phyloP scores from a whole-genome alignment of 805 yeast species.

The Starmerella davenportii region DNA sequence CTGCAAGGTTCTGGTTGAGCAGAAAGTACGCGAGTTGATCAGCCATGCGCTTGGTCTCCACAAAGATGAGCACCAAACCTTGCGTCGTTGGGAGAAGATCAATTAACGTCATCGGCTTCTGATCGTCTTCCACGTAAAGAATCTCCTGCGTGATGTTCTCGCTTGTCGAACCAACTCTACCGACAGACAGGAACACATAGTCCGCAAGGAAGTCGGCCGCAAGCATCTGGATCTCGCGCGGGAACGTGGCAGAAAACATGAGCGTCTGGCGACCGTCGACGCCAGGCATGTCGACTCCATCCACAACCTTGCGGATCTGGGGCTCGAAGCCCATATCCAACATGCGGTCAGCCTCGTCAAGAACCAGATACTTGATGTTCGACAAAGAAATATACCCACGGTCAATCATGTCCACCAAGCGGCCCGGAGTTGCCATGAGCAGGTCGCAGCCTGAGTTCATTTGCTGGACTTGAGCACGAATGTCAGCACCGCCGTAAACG shows the following conservation, averaged over 20 bases:
- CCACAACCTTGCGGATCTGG: conserved; percentile 94
- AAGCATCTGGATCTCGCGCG: conserved; percentile 87
- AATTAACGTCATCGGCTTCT: conserved; percentile 76
- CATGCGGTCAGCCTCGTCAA: conserved; percentile 99
- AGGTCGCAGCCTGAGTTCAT: conserved; percentile 88
- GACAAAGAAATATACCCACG: conserved; percentile 82
- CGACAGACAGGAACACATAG: conserved; percentile 89
- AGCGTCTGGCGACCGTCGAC: conserved; percentile 85
- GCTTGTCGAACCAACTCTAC: conserved; percentile 97
- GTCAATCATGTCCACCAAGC: conserved; percentile 86
- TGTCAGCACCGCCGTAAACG: conserved; percentile 97
- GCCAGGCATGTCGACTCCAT: conserved; percentile 94
- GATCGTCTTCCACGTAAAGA: conserved; percentile 78
- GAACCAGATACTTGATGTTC: conserved; percentile 80
- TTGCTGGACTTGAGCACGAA: conserved; percentile 69
- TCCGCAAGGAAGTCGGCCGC: conserved; percentile 95
- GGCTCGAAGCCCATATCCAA: conserved; percentile 99
- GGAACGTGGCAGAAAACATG: conserved; percentile 99
- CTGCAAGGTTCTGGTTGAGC: conserved; percentile 77
- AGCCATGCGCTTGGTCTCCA: conserved; percentile 98
- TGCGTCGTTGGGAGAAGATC: conserved; percentile 70
- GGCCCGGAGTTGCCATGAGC: conserved; percentile 97
- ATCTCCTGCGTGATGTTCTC: conserved; percentile 94
- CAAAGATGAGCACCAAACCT: conserved; percentile 85
- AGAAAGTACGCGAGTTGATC: conserved; percentile 86